phyloP scores from a whole-genome alignment of 768 basidiomycete species.

The Collybiopsis confluens region DNA sequence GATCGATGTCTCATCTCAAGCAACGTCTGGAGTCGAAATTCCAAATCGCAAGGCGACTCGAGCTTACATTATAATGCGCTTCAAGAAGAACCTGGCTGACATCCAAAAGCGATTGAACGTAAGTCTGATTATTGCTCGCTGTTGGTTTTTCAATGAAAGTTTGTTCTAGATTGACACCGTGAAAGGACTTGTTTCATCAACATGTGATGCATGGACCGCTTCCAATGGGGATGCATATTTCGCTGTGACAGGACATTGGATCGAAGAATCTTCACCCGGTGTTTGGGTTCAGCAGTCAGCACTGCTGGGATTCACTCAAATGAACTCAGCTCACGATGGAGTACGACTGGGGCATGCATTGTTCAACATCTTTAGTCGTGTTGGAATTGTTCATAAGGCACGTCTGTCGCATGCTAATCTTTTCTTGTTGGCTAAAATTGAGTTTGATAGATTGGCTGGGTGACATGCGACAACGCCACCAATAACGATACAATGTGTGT shows the following conservation, averaged over 20 bases:
- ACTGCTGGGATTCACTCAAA: not conserved
- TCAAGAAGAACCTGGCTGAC: not conserved
- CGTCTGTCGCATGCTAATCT: not conserved
- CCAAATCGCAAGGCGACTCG: not conserved
- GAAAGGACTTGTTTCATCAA: not conserved
- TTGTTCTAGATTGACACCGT: not conserved
- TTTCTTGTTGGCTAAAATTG: not conserved
- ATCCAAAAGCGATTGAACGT: not conserved
- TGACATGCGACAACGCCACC: not conserved
- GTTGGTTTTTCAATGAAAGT: not conserved
- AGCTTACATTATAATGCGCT: not conserved
- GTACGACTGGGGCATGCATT: not conserved
- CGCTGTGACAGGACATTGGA: not conserved
- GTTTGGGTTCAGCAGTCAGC: not conserved
- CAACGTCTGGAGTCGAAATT: not conserved
- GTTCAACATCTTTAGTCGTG: not conserved
- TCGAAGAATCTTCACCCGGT: not conserved
- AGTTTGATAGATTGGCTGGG: not conserved
- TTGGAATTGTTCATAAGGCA: not conserved
- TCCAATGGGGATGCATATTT: not conserved
- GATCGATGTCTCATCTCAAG: not conserved
- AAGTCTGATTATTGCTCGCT: no score
- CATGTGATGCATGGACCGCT: not conserved
- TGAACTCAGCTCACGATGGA: not conserved
- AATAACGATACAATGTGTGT: not conserved